Evolutionary conservation across 1,139 yeast genomes (phyloP).

Genomic region (Candida pseudoviswanathii): DNA sequence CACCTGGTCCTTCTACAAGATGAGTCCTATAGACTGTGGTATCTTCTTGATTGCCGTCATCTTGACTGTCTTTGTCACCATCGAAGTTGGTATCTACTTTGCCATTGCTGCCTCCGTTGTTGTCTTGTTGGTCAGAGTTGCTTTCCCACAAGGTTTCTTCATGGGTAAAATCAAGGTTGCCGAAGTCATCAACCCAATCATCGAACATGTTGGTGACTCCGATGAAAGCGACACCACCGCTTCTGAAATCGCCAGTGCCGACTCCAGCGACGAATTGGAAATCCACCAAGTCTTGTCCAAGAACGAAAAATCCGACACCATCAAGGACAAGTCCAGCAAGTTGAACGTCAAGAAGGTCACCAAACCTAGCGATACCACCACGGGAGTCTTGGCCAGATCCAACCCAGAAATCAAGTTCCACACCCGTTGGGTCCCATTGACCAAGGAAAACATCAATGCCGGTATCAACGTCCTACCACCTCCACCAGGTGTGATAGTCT

Average conservation of each 20-base stretch:
- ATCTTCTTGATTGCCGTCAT: constrained; percentile 78
- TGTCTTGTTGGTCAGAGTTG: constrained; percentile 68
- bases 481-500: constrained; percentile 88
- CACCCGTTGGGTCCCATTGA: constrained; percentile 80
- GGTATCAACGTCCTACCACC: constrained; percentile 68
- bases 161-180: constrained; percentile 76
- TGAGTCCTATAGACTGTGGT: constrained; percentile 74
- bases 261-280: constrained; percentile 34
- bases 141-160: constrained; percentile 81
- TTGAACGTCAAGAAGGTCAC: constrained; percentile 13
- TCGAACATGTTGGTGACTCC: constrained; percentile 23
- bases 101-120: constrained; percentile 86
- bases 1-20: constrained; percentile 74
- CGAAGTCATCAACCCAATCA: constrained; percentile 63
- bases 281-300: constrained; percentile 45
- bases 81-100: constrained; percentile 89
- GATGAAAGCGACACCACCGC: constrained; percentile 12
- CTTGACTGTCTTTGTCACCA: constrained; percentile 76
- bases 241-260: constrained; percentile 14
- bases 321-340: constrained; percentile 22
- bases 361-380: constrained; percentile 24
- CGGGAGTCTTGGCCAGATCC: constrained; percentile 17
- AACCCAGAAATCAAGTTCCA: constrained; percentile 50
- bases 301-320: constrained; percentile 23
- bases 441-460: constrained; percentile 57